Evolutionary conservation across 495 filamentous ascomycete genomes (phyloP).

Genomic region (Thozetella sp.): DNA sequence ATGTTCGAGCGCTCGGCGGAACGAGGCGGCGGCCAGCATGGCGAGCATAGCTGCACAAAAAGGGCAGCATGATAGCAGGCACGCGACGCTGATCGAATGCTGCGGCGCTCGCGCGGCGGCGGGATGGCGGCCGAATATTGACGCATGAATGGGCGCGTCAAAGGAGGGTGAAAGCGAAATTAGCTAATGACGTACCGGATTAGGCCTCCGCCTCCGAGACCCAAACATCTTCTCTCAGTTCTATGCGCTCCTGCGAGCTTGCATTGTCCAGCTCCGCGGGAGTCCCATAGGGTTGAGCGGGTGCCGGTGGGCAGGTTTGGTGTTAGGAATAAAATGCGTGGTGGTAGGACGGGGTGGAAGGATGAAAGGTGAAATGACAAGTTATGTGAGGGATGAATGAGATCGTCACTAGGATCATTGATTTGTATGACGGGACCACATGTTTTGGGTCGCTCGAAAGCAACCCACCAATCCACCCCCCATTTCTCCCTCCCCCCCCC

Average conservation of each 20-base stretch:
- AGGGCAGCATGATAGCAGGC: too few species aligned
- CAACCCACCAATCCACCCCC: too few species aligned
- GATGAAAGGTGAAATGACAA: neutral
- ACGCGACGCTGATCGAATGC: too few species aligned
- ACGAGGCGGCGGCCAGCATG: neutral
- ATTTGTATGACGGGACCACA: too few species aligned
- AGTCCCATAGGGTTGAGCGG: neutral
- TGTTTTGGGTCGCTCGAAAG: too few species aligned
- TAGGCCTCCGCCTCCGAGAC: neutral
- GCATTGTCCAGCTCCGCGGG: neutral
- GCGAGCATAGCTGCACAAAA: too few species aligned
- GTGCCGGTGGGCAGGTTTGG: neutral
- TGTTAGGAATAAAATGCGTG: neutral
- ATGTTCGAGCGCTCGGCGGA: neutral
- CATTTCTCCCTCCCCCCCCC: too few species aligned
- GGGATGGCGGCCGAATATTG: neutral
- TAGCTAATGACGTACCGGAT: neutral
- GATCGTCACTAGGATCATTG: conserved; percentile 21
- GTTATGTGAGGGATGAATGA: neutral
- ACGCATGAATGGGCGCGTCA: neutral
- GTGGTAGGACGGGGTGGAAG: neutral
- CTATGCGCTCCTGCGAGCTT: neutral
- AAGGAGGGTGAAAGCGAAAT: neutral
- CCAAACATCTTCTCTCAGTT: conserved; percentile 2
- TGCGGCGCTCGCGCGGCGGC: neutral